Base-by-base conservation (phyloP, 1,284 basidiomycete species). In the Ustilago sp. region DNA sequence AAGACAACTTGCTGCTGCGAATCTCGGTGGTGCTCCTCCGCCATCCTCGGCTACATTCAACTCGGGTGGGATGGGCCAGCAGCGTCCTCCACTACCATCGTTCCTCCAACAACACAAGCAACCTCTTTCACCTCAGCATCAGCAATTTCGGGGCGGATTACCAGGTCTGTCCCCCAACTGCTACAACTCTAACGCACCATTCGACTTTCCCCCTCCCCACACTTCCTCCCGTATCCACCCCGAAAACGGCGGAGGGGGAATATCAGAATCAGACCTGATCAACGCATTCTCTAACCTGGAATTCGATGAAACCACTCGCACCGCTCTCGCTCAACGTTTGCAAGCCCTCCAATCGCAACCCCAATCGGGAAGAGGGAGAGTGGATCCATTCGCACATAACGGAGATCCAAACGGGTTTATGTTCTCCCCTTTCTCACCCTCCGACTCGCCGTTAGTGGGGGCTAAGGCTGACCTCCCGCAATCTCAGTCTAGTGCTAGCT, bases 391-490 rank as follows among this genome's bases (percentile, higher is more conserved):
- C 31, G 61, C 61, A 31, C 70, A 68, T 54, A 72, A 70, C 23
- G 61, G 75, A 35, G 75, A 77, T 55, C 75, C 75, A 1, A 74
- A 70, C 50, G 75, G 64, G 1, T 79, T 76, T 63, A 79, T 76
- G 64, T 81, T 81, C 54, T 69, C 71, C 23, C 79, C 79, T 2
- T 81, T 81, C 53, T 77, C 74, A 31, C 79, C 79, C 8, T 68
- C 77, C 12, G 74, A 76, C 35, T 79, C 77, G 31, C 79, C 79
- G 0, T 17, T 79, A 1, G 76, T 79, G 4, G 74, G 74, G 6
- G 77, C 68, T 19, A 68, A 65, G 23, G 47, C 64, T 3, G 74
- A 79, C 19, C 68, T 79, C 35, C 74, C 77, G 4, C 50, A 63
- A 28, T 58, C 68, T 11, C 51, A 55, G 3, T 63, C 61, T 2